Base-by-base conservation (phyloP, 2,329 filamentous ascomycete species). In the Harringtonia lauricola region DNA sequence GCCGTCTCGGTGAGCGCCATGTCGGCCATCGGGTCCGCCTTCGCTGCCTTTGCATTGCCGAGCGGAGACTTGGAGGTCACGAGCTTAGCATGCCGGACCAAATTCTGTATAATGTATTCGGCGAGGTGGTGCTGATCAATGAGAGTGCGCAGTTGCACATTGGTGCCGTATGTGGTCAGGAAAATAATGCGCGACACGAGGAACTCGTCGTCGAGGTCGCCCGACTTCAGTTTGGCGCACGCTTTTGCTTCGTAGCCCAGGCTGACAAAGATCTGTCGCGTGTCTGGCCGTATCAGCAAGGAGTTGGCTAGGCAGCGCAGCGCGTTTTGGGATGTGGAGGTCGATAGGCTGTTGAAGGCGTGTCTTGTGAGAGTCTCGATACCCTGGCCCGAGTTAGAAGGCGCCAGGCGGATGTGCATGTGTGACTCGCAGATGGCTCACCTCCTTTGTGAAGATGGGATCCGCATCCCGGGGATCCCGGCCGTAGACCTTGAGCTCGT, bases 301-400 rank as follows among this genome's bases (percentile, higher is more conserved):
- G 87, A 80, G 61, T 96, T 96, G 53, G 86, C 89, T 39, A 96
- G 64, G 53, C 87, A 89, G 54, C 87, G 76, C 33, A 95, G 67
- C 1, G 80, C 89, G 56, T 88, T 85, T 45, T 81, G 78, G 3
- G 83, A 83, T 1, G 81, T 79, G 9, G 72, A 71, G 26, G 66
- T 65, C 3, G 75, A 79, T 22, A 72, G 65, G 48, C 73, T 77
- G 40, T 85, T 72, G 54, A 95, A 86, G 4, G 82, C 84, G 67
- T 90, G 81, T 41, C 68, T 73, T 26, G 78, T 71, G 36, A 96
- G 68, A 37, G 78, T 83, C 46, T 74, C 68, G 40, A 95, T 82
- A 14, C 86, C 86, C 84, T 94, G 47, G 19, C 36, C 24, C 24
- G 41, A 26, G 50, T 47, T 13, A 24, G 28, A 18, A 21, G 4